Percentiles rank a stretch among this genome's conserved stretches.
Conservation (phyloP, 495 filamentous ascomycete genomes). For the Margaritispora aquatica region DNA sequence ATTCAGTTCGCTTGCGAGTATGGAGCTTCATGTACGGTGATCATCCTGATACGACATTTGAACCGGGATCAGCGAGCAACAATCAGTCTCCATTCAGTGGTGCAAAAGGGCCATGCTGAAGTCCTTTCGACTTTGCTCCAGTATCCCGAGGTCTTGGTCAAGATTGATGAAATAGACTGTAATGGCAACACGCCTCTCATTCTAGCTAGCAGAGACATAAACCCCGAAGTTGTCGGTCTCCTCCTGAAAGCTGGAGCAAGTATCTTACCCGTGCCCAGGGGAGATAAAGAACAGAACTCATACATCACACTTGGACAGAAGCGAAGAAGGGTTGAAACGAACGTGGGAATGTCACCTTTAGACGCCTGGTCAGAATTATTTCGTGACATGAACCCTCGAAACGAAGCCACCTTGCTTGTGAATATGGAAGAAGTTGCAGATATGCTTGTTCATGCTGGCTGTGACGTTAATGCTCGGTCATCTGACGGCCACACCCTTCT, state of each 20-base stretch:
- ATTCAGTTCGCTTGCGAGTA: not conserved
- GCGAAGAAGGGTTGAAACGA: not conserved
- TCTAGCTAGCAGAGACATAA: not conserved
- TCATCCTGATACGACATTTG: not conserved
- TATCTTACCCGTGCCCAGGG: not conserved
- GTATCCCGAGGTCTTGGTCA: not conserved
- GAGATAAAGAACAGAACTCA: not conserved
- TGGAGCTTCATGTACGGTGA: not conserved
- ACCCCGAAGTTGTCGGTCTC: not conserved
- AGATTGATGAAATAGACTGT: not conserved
- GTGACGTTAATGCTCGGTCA: not conserved
- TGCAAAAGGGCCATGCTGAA: not conserved
- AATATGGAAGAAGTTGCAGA: not conserved
- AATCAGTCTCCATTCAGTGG: not conserved
- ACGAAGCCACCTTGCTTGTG: not conserved
- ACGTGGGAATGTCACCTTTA: not conserved
- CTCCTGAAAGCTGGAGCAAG: not conserved
- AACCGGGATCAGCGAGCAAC: not conserved
- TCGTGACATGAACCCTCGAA: not conserved
- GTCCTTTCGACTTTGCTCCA: not conserved
- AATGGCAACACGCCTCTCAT: not conserved
- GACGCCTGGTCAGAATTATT: not conserved
- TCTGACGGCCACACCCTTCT: not conserved
- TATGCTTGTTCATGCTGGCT: not conserved
- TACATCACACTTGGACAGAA: not conserved